Conservation (phyloP, 768 basidiomycete genomes). For the Suillus plorans region DNA sequence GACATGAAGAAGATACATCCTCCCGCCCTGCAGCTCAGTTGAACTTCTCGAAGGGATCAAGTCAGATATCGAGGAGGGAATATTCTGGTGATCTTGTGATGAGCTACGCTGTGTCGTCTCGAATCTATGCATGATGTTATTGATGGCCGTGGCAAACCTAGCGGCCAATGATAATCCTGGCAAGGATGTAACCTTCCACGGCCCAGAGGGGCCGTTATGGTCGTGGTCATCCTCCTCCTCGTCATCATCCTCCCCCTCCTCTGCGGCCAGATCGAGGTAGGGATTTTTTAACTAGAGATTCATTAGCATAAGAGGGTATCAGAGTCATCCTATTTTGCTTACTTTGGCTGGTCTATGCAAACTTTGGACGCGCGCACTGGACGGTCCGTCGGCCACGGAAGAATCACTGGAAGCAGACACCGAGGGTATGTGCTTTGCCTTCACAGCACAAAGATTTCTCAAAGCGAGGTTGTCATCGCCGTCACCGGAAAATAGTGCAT, state of each 20-base stretch:
- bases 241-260: background rate
- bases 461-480: too few species aligned
- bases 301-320: background rate
- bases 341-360: background rate
- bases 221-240: background rate
- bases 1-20: background rate
- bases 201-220: background rate
- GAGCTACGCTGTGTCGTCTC: background rate
- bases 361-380: background rate
- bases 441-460: too few species aligned
- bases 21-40: background rate
- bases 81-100: background rate
- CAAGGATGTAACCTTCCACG: background rate
- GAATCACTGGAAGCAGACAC: background rate
- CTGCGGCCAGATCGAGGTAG: background rate
- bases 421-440: too few species aligned
- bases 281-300: background rate
- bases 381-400: background rate
- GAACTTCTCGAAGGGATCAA: background rate
- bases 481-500: too few species aligned
- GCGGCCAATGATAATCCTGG: background rate
- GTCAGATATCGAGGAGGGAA: background rate
- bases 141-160: background rate
- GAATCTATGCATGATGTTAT: background rate
- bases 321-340: background rate